These are phyloP conservation scores for Elymus sibiricus DNA, from an alignment of 176 grass and related monocot genomes.

Conservation along the genomic window DNA sequence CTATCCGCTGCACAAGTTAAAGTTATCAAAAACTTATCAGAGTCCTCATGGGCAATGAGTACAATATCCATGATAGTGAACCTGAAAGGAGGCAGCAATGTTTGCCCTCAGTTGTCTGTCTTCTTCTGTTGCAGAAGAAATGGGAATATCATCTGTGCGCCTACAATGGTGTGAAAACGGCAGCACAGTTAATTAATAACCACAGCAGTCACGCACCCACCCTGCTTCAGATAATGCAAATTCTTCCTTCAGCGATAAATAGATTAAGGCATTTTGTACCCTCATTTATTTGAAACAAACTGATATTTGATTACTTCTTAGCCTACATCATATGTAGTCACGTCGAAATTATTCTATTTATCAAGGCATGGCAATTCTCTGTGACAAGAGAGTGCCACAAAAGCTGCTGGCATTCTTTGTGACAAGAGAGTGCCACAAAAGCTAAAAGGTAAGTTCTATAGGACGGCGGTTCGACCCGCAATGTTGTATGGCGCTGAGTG, in stretches of 20 bases:
- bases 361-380: neutral
- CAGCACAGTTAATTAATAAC: constrained; percentile 21
- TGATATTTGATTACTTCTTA: neutral
- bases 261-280: neutral
- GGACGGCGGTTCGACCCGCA: too few species aligned
- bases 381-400: too few species aligned
- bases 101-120: constrained; percentile 68
- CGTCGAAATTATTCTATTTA: neutral
- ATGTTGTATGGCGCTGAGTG: too few species aligned
- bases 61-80: constrained; percentile 20
- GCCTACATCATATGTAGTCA: neutral
- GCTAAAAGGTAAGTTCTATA: too few species aligned
- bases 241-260: neutral
- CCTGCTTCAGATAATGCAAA: neutral
- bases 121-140: constrained; percentile 60
- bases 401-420: too few species aligned
- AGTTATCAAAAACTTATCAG: constrained; percentile 13
- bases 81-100: constrained; percentile 98
- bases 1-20: constrained; percentile 56
- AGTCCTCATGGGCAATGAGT: constrained; percentile 2
- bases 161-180: constrained; percentile 38
- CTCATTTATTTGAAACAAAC: neutral
- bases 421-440: too few species aligned
- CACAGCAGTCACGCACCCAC: neutral
- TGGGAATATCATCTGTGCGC: constrained; percentile 44